Conservation (phyloP, 2,329 filamentous ascomycete genomes). For the Xylariomycetidae sp. region DNA sequence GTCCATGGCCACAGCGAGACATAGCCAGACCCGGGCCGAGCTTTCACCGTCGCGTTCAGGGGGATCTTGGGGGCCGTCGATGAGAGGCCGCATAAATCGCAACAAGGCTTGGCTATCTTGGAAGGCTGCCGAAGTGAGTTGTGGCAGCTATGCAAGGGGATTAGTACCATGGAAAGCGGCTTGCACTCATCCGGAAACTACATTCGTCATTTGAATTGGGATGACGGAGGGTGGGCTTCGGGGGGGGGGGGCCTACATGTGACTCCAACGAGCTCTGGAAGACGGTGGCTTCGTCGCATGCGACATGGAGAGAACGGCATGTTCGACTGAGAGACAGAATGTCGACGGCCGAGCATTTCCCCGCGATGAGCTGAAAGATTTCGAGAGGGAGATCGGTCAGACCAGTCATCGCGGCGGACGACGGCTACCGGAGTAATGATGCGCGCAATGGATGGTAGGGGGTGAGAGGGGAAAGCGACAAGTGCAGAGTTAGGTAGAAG, state of each 20-base stretch:
- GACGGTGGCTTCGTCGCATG: slow-evolving; percentile 8
- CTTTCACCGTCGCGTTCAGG: slow-evolving; percentile 9
- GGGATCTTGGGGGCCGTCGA: slow-evolving; percentile 10
- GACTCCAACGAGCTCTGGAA: slow-evolving; percentile 10
- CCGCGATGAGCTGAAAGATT: slow-evolving; percentile 12
- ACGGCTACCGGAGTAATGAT: too few species aligned
- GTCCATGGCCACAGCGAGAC: slow-evolving; percentile 11
- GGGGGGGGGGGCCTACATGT: slow-evolving; percentile 7
- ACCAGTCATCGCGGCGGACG: slow-evolving; percentile 6
- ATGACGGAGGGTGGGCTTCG: not conserved
- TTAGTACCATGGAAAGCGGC: too few species aligned
- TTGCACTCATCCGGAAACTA: not conserved
- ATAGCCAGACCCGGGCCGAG: slow-evolving; percentile 11
- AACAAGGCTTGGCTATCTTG: slow-evolving; percentile 49
- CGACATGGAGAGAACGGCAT: slow-evolving; percentile 8
- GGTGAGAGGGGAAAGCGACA: too few species aligned
- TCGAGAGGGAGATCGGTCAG: slow-evolving; percentile 9
- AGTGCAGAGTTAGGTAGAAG: too few species aligned
- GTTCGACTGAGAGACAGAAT: slow-evolving; percentile 9
- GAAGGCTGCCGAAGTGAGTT: slow-evolving; percentile 66
- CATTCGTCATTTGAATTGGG: not conserved
- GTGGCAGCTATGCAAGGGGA: slow-evolving; percentile 40
- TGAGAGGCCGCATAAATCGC: slow-evolving; percentile 9
- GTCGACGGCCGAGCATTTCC: slow-evolving; percentile 8
- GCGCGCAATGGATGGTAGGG: too few species aligned